Evolutionary conservation across 2,329 filamentous ascomycete species (phyloP), one percentile per base, ranked within the genome.

Genomic region (Botryotinia narcissicola): DNA sequence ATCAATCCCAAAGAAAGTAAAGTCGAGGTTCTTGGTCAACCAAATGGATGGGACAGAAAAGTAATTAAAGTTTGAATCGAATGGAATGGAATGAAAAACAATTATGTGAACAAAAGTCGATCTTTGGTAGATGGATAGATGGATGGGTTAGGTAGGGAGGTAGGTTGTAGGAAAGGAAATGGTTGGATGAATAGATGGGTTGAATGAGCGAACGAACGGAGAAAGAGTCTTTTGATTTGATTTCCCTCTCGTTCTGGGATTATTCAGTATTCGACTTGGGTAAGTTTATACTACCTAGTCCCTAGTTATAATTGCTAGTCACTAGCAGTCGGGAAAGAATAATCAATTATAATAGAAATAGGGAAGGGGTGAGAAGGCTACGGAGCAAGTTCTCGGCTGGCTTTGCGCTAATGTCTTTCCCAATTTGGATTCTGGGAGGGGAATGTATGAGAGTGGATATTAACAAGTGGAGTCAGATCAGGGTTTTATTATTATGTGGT

Each of bases 361-460:
- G 62, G 70, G 62, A 72, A 46, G 35, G 62, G 35, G 51, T 54
- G 25, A 16, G 29, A 66, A n/a, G 46, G 40, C 35, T 16, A 54
- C 14, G 51, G n/a, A 29, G 51, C 18, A 42, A 67, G 67, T 68
- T 72, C 66, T 66, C 40, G 70, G 70, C 37, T 59, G 20, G 48
- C 29, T 72, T n/a, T 22, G 37, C 29, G 18, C 70, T 72, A 72
- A 62, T 59, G 46, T 18, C 37, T 72, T 42, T 42, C 70, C 63
- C 16, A 57, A 67, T 42, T 29, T 29, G 51, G 51, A 54, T n/a
- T 29, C n/a, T n/a, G 40, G 70, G 69, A 54, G 62, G 70, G 40
- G 29, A 40, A 68, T 67, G 61, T 67, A 60, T 57, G 46, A 72
- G 70, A 66, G 60, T 72, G 70, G 70, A n/a, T 59, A 54, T 29